A percentile compares a stretch with the other conserved stretches of the same genome.
Evolutionary conservation across 1,284 basidiomycete species (phyloP).

Genomic region (Ceratobasidium sp.): DNA sequence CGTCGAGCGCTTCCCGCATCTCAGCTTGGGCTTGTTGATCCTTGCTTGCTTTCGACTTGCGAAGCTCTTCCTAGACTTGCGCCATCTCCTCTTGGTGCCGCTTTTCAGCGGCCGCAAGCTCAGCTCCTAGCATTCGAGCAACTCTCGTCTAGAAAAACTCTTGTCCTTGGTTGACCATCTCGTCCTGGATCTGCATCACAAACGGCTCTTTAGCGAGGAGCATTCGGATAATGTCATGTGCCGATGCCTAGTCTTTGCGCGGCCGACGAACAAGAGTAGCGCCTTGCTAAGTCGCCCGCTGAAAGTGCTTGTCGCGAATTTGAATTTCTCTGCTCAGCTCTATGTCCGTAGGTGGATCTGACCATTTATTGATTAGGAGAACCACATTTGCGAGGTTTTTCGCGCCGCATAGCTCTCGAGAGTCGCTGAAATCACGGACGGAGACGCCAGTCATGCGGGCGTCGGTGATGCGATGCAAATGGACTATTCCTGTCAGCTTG

Average conservation of each 20-base stretch:
- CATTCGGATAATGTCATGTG: conserved; percentile 22
- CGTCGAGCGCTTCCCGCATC: background rate
- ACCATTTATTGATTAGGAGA: conserved; percentile 48
- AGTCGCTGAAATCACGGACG: conserved; percentile 22
- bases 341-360: background rate
- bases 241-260: background rate
- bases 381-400: conserved; percentile 43
- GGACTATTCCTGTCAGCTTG: conserved; percentile 36
- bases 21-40: background rate
- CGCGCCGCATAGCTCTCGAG: conserved; percentile 37
- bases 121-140: background rate
- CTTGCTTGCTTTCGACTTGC: background rate
- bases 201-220: conserved; percentile 3
- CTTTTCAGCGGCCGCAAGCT: background rate
- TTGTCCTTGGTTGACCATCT: conserved; percentile 6
- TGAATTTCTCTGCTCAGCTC: background rate
- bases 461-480: conserved; percentile 41
- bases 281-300: conserved; percentile 1
- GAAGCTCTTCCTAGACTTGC: background rate
- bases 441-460: conserved; percentile 35
- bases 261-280: background rate
- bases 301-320: background rate
- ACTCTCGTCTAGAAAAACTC: background rate
- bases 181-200: conserved; percentile 7
- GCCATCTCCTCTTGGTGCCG: conserved; percentile 3